Conservation (phyloP, 1,139 yeast genomes). For the Martiniozyma asiatica region DNA sequence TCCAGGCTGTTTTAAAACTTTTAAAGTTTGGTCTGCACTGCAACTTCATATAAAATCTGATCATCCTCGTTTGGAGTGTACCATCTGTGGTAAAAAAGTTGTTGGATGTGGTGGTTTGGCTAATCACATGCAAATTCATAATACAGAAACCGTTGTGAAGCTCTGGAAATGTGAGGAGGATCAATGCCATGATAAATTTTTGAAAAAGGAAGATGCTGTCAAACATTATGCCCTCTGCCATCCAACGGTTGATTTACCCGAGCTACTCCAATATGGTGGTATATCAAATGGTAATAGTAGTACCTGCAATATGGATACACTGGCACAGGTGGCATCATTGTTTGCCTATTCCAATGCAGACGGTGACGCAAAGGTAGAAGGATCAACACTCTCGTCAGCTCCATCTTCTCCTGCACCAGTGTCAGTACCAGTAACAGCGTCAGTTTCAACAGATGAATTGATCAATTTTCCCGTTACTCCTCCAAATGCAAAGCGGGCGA, state of each 20-base stretch:
- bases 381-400: too few relatives aligned
- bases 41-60: slow-evolving; percentile 60
- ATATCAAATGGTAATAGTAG: neutral
- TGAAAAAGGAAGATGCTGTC: slow-evolving; percentile 31
- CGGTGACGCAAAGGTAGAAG: too few relatives aligned
- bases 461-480: slow-evolving; percentile 1
- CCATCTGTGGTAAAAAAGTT: slow-evolving; percentile 59
- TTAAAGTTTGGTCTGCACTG: slow-evolving; percentile 67
- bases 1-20: slow-evolving; percentile 46
- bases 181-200: slow-evolving; percentile 32
- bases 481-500: slow-evolving; percentile 1
- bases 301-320: too few relatives aligned
- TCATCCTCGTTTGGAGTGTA: slow-evolving; percentile 63
- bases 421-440: too few relatives aligned
- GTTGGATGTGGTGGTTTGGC: slow-evolving; percentile 60
- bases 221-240: slow-evolving; percentile 32
- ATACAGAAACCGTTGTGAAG: slow-evolving; percentile 34
- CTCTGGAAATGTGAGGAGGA: slow-evolving; percentile 50
- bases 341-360: too few relatives aligned
- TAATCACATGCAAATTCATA: slow-evolving; percentile 63
- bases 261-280: slow-evolving; percentile 8
- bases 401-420: too few relatives aligned
- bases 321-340: too few relatives aligned
- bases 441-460: neutral
- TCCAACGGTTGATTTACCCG: slow-evolving; percentile 12